phyloP scores from a whole-genome alignment of 1,139 yeast genomes.

The Hansenula anomala region DNA sequence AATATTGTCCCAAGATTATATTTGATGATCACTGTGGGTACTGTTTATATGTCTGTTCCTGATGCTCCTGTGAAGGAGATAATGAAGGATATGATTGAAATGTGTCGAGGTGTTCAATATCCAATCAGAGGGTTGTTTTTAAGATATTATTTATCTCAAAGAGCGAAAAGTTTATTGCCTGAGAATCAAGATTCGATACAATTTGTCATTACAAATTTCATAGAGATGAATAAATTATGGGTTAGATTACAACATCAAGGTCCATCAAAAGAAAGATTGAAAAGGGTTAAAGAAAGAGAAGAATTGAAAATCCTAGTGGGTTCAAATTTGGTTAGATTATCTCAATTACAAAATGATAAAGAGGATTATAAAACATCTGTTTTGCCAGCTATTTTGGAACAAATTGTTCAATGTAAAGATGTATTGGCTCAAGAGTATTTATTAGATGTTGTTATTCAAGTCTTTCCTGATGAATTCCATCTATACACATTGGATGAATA shows the following conservation, averaged over 20 bases:
- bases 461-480: constrained; percentile 92
- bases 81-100: constrained; percentile 94
- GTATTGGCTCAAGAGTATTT: constrained; percentile 88
- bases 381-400: constrained; percentile 81
- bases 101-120: constrained; percentile 97
- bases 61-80: constrained; percentile 84
- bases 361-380: constrained; percentile 57
- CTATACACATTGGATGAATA: constrained; percentile 65
- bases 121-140: constrained; percentile 88
- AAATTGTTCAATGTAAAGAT: constrained; percentile 88
- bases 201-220: constrained; percentile 81
- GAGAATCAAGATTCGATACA: constrained; percentile 37
- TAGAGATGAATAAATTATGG: constrained; percentile 98
- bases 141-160: constrained; percentile 82
- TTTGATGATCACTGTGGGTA: constrained; percentile 93
- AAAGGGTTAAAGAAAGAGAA: constrained; percentile 73
- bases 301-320: constrained; percentile 92
- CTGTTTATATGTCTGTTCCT: constrained; percentile 74
- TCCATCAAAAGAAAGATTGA: constrained; percentile 74
- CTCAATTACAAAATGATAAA: constrained; percentile 77
- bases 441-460: constrained; percentile 86
- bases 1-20: constrained; percentile 89
- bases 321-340: constrained; percentile 80
- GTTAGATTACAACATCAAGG: constrained; percentile 96
- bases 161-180: constrained; percentile 71